Percentiles rank a stretch among this genome's conserved stretches.
These are phyloP conservation scores for Papiliotrema nemorosa DNA, from an alignment of 1,284 basidiomycete genomes.

Conservation along the genomic window DNA sequence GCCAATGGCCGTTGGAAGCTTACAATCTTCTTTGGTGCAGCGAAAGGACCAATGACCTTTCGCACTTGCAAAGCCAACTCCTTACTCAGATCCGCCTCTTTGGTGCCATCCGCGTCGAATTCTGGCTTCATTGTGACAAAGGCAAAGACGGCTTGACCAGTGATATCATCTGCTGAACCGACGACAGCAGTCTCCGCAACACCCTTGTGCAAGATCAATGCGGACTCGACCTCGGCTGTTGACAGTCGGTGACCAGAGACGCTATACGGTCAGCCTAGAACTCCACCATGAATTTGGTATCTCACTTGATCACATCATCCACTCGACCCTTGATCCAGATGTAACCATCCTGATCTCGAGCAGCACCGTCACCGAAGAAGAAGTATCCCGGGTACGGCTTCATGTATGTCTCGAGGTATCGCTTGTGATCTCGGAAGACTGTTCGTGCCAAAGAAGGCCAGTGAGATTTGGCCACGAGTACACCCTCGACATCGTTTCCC, in stretches of 20 bases:
- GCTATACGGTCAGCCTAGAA: conserved; percentile 51
- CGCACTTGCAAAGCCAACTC: conserved; percentile 92
- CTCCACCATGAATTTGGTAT: background rate
- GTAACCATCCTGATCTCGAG: conserved; percentile 91
- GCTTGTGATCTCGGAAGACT: conserved; percentile 85
- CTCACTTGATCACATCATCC: conserved; percentile 57
- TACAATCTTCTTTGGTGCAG: conserved; percentile 82
- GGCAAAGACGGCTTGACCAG: conserved; percentile 69
- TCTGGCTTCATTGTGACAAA: conserved; percentile 68
- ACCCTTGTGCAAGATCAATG: conserved; percentile 87
- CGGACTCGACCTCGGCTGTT: conserved; percentile 96
- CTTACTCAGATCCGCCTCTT: conserved; percentile 72
- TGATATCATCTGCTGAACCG: conserved; percentile 81
- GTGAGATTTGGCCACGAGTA: conserved; percentile 77
- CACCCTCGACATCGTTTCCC: conserved; percentile 86
- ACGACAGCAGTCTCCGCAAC: conserved; percentile 96
- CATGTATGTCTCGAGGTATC: conserved; percentile 94
- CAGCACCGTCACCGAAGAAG: conserved; percentile 96
- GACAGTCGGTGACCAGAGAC: conserved; percentile 95
- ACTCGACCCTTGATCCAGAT: conserved; percentile 98
- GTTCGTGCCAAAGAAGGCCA: conserved; percentile 98
- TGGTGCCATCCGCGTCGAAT: conserved; percentile 66
- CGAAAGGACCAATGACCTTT: conserved; percentile 93
- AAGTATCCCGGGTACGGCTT: conserved; percentile 58
- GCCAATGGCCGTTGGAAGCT: conserved; percentile 7